These are phyloP conservation scores for Alnus glutinosa DNA, from an alignment of 306 rosid genomes.

Conservation along the genomic window DNA sequence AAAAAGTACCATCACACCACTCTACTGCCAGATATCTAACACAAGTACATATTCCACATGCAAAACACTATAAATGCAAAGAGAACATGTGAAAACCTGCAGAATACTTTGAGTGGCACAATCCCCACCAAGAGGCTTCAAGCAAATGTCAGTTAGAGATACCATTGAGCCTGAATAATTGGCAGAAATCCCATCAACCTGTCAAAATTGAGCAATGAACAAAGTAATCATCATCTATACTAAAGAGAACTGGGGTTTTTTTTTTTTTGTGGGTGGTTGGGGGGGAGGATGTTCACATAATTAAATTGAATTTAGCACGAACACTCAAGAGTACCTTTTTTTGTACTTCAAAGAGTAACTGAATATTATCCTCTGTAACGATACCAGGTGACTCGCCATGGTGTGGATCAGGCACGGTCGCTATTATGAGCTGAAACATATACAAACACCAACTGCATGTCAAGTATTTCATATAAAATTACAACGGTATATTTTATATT, in stretches of 20 bases:
- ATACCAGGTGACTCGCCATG: slow-evolving; percentile 69
- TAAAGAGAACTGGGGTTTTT: neutral
- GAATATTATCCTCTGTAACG: slow-evolving; percentile 80
- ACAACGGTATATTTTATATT: neutral
- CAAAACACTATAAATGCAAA: neutral
- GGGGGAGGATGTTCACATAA: neutral
- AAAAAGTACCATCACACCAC: neutral
- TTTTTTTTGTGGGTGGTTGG: neutral
- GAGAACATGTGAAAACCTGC: slow-evolving; percentile 51
- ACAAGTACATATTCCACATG: neutral
- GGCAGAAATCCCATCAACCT: slow-evolving; percentile 79
- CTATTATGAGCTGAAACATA: slow-evolving; percentile 72
- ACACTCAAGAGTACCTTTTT: slow-evolving; percentile 62
- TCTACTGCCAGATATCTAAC: neutral
- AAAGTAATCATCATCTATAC: neutral
- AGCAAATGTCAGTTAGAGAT: slow-evolving; percentile 80
- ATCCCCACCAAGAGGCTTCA: slow-evolving; percentile 89
- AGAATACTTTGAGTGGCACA: slow-evolving; percentile 98
- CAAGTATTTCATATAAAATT: slow-evolving; percentile 24
- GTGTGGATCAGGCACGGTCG: slow-evolving; percentile 61
- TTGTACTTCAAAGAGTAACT: slow-evolving; percentile 84
- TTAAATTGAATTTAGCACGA: slow-evolving; percentile 16
- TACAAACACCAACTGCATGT: slow-evolving; percentile 23
- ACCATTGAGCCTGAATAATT: slow-evolving; percentile 73
- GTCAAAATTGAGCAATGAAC: slow-evolving; percentile 23